A percentile compares a stretch with the other conserved stretches of the same genome.
Conservation (phyloP, 2,329 filamentous ascomycete species). For the Lithohypha guttulata region DNA sequence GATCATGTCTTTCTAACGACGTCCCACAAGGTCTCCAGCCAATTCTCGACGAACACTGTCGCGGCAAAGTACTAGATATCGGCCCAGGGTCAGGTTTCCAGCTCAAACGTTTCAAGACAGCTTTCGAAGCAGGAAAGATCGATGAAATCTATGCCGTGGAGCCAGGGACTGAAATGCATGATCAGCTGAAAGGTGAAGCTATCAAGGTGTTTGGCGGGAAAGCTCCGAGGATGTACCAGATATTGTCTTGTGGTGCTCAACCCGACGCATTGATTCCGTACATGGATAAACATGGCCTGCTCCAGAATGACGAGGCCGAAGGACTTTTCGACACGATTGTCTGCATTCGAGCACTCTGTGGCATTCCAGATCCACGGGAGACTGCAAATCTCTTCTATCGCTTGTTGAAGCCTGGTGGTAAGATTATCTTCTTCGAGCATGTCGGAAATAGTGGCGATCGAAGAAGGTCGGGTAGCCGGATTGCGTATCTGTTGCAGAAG, state of each 20-base stretch:
- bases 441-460: conserved; percentile 41
- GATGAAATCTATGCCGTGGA: conserved; percentile 11
- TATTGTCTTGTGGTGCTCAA: conserved; percentile 39
- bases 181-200: conserved; percentile 29
- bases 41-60: conserved; percentile 14
- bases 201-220: background rate
- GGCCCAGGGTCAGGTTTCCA: conserved; percentile 45
- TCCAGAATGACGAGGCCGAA: conserved; percentile 15
- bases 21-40: conserved; percentile 2
- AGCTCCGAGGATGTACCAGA: conserved; percentile 29
- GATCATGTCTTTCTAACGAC: background rate
- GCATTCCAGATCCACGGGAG: conserved; percentile 38
- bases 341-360: conserved; percentile 44
- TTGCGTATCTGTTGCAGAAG: conserved; percentile 36
- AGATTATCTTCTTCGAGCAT: conserved; percentile 46
- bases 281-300: conserved; percentile 32
- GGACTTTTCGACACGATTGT: conserved; percentile 44
- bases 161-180: conserved; percentile 31
- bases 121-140: conserved; percentile 35
- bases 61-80: conserved; percentile 37
- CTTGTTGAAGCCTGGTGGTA: conserved; percentile 43
- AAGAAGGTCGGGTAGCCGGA: background rate
- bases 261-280: conserved; percentile 36
- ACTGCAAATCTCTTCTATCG: conserved; percentile 38
- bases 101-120: conserved; percentile 24